phyloP scores from a whole-genome alignment of 805 yeast species.

The Myxozyma melibiosi region DNA sequence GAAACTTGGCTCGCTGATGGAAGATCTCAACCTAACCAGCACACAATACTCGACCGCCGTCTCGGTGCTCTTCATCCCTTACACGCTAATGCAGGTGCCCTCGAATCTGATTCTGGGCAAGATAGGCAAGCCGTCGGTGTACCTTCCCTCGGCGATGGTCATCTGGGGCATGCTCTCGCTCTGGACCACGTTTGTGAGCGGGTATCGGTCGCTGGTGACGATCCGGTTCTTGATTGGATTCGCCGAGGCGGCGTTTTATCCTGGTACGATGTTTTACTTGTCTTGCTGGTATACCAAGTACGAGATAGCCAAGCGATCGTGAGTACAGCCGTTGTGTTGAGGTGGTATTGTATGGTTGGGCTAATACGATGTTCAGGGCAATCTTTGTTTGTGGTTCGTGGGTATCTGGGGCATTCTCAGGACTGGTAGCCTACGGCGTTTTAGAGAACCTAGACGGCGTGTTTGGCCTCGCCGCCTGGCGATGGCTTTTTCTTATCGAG shows the following conservation, averaged over 20 bases:
- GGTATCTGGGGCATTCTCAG: conserved; percentile 56
- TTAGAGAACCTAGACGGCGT: conserved; percentile 48
- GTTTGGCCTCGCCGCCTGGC: conserved; percentile 53
- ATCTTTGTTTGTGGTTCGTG: conserved; percentile 54
- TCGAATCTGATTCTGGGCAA: conserved; percentile 52
- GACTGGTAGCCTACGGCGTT: conserved; percentile 59
- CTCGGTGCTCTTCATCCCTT: conserved; percentile 53
- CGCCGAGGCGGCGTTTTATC: conserved; percentile 54
- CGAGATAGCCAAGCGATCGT: conserved; percentile 54
- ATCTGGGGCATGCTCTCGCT: conserved; percentile 51
- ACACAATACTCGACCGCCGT: conserved; percentile 52
- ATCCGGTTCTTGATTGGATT: conserved; percentile 52
- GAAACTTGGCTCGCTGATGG: conserved; percentile 48
- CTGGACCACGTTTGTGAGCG: conserved; percentile 51
- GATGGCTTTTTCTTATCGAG: conserved; percentile 59
- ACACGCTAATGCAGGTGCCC: conserved; percentile 54
- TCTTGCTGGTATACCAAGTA: conserved; percentile 60
- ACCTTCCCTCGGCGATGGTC: conserved; percentile 53
- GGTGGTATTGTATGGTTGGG: not conserved
- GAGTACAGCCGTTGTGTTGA: not conserved
- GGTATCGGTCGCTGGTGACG: conserved; percentile 51
- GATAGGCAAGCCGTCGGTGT: conserved; percentile 54
- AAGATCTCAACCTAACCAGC: conserved; percentile 46
- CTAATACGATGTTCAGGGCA: conserved; percentile 37
- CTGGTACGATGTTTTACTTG: conserved; percentile 52